Evolutionary conservation across 1,284 basidiomycete genomes (phyloP), one percentile per base, ranked within the genome.

Genomic region (Pseudozyma tsukubaensis): DNA sequence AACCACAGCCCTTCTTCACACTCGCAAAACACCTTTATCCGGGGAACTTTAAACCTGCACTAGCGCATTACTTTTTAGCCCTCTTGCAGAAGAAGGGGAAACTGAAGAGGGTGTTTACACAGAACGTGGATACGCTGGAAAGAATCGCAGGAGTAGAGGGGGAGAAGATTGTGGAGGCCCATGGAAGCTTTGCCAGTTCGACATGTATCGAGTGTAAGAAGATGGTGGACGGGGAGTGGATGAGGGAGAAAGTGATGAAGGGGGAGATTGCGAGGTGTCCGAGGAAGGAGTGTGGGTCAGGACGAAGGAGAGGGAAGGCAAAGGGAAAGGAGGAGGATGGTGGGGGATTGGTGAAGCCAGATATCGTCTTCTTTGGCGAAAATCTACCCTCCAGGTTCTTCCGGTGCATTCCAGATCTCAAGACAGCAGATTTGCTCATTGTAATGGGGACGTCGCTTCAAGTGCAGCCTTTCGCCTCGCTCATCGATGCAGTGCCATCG

Each of bases 381-480:
- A 70, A 59, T 4, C 50, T 85, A 11, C 84, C 84, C 0, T 50
- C 68, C 5, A 64, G 74, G 2, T 85, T 85, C 62, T 84, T 84
- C 51, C 37, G 64, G 10, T 66, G 74, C 37, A 58, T 81, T 8
- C 59, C 83, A 62, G 86, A 88, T 42, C 85, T 87, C 29, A 80
- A 87, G 3, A 42, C 79, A 19, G 92, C 92, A 2, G 94, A 98
- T 84, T 87, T 98, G 11, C 88, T 98, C 18, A 90, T 98, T 74
- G 90, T 97, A 34, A 90, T 98, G 75, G 96, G 96, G 29, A 98
- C 96, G 0, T 96, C 94, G 2, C 88, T 96, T 29, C 91, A 90
- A 56, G 88, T 88, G 1, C 86, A 88, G 24, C 88, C 88, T 1
- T 89, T 89, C 74, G 88, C 88, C 2, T 85, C 85, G 1, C 82